phyloP scores from a whole-genome alignment of 1,139 yeast species.

The Komagataea norvegica region DNA sequence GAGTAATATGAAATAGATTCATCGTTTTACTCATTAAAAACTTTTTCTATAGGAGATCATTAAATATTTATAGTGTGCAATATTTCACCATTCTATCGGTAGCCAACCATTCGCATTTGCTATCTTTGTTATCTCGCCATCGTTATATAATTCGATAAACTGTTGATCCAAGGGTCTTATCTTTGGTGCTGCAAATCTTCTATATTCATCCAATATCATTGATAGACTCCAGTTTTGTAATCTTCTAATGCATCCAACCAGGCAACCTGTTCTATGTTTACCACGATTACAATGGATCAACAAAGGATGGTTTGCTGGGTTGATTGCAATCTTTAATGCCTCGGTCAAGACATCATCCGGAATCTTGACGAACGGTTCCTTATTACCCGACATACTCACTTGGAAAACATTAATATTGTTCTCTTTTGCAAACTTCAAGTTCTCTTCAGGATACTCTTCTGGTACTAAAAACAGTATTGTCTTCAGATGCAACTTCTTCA shows the following conservation, averaged over 20 bases:
- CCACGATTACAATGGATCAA: conserved; percentile 94
- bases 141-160: conserved; percentile 84
- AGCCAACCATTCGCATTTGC: conserved; percentile 54
- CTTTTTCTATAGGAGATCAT: conserved; percentile 1
- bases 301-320: conserved; percentile 86
- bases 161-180: conserved; percentile 94
- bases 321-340: conserved; percentile 74
- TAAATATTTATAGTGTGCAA: background rate
- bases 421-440: conserved; percentile 53
- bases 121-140: conserved; percentile 47
- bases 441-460: conserved; percentile 83
- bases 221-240: conserved; percentile 90
- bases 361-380: conserved; percentile 87
- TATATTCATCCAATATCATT: conserved; percentile 90
- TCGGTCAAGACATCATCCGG: conserved; percentile 72
- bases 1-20: background rate
- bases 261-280: conserved; percentile 93
- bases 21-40: background rate
- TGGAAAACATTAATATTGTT: conserved; percentile 71
- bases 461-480: conserved; percentile 83
- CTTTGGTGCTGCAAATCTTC: conserved; percentile 92
- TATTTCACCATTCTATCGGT: conserved; percentile 60
- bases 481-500: conserved; percentile 57
- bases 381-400: conserved; percentile 92
- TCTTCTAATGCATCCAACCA: conserved; percentile 86